Conservation (phyloP, 208 protist genomes). For the Trypanosomatidae sp. region DNA sequence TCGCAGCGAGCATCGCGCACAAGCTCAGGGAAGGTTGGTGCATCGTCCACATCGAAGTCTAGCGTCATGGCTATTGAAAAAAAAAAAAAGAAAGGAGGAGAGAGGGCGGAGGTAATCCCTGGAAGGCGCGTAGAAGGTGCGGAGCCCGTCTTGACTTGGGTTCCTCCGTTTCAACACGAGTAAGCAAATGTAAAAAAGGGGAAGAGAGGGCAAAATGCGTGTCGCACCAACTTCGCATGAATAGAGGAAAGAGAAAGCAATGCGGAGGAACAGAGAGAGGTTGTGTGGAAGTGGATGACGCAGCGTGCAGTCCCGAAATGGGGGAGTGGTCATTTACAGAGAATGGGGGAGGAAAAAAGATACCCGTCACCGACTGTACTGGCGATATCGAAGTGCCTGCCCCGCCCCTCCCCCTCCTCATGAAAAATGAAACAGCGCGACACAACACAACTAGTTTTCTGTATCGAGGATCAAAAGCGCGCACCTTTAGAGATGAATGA, state of each 20-base stretch:
- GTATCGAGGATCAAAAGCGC: not conserved
- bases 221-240: not conserved
- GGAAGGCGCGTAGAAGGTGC: not conserved
- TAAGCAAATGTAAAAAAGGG: not conserved
- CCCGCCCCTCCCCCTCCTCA: too few relatives aligned
- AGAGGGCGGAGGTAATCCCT: not conserved
- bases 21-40: constrained; percentile 22
- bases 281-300: not conserved
- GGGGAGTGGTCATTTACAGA: not conserved
- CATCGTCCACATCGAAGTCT: constrained; percentile 35
- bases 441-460: not conserved
- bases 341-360: not conserved
- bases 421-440: not conserved
- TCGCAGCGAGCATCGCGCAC: constrained; percentile 16
- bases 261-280: not conserved
- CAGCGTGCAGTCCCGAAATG: not conserved
- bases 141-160: not conserved
- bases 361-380: not conserved
- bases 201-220: not conserved
- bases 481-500: not conserved
- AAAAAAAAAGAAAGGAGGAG: constrained; percentile 1
- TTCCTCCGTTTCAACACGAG: not conserved
- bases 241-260: not conserved
- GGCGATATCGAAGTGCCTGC: not conserved
- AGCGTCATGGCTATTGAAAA: constrained; percentile 17